Evolutionary conservation across 495 filamentous ascomycete species (phyloP).

Genomic region (Parathielavia appendiculata): DNA sequence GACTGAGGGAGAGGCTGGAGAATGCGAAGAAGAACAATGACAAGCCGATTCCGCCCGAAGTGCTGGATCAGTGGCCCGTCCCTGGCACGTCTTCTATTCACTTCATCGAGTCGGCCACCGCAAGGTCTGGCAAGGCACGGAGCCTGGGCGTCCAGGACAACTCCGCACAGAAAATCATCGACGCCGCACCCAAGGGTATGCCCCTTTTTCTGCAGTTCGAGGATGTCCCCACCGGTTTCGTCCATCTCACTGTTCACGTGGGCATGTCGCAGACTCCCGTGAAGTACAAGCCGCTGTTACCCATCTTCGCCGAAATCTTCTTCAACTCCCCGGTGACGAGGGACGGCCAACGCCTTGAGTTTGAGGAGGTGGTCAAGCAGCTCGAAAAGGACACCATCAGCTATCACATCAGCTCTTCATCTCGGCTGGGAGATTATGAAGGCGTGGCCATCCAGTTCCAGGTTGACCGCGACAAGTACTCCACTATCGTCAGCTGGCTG

Average conservation of each 20-base stretch:
- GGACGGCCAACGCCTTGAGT: constrained; percentile 73
- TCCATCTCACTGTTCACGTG: constrained; percentile 70
- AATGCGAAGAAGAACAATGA: constrained; percentile 77
- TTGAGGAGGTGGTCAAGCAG: constrained; percentile 84
- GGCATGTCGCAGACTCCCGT: constrained; percentile 69
- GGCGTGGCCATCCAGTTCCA: constrained; percentile 75
- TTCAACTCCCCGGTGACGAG: constrained; percentile 83
- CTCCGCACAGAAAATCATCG: constrained; percentile 68
- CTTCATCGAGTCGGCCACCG: constrained; percentile 85
- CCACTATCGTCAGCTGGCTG: constrained; percentile 76
- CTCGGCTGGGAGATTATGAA: constrained; percentile 68
- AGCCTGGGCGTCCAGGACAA: constrained; percentile 62
- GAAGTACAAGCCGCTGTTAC: constrained; percentile 71
- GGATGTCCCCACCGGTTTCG: constrained; percentile 84
- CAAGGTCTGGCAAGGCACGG: constrained; percentile 74
- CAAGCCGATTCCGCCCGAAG: constrained; percentile 65
- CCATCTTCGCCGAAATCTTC: constrained; percentile 84
- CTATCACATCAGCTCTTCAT: constrained; percentile 64
- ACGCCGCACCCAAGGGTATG: constrained; percentile 55
- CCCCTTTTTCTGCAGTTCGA: constrained; percentile 97
- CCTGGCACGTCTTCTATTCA: constrained; percentile 83
- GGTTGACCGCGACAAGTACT: constrained; percentile 83
- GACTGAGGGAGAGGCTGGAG: constrained; percentile 69
- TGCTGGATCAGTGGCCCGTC: constrained; percentile 75
- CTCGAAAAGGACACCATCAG: constrained; percentile 86